These are phyloP conservation scores for Lentinula novae-zelandiae DNA, from an alignment of 1,284 basidiomycete genomes.

Conservation along the genomic window DNA sequence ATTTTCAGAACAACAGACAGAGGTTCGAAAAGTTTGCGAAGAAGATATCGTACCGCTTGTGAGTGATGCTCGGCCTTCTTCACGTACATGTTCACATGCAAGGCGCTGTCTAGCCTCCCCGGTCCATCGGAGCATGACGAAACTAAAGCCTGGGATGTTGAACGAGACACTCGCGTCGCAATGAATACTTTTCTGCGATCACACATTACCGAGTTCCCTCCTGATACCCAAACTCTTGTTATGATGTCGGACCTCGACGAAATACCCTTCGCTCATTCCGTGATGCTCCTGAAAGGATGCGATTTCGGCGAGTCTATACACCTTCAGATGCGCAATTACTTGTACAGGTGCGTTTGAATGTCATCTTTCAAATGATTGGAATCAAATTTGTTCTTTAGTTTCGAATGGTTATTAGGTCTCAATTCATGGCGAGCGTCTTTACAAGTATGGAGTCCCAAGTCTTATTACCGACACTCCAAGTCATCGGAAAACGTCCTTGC, in stretches of 20 bases:
- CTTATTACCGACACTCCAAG: conserved; percentile 55
- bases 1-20: conserved; percentile 44
- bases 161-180: conserved; percentile 31
- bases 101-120: conserved; percentile 18
- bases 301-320: conserved; percentile 55
- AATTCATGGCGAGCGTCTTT: conserved; percentile 56
- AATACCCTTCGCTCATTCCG: conserved; percentile 54
- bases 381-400: conserved; percentile 25
- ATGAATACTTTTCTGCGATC: conserved; percentile 43
- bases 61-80: conserved; percentile 20
- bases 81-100: background rate
- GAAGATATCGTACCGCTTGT: conserved; percentile 53
- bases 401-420: conserved; percentile 55
- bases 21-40: conserved; percentile 48
- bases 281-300: conserved; percentile 56
- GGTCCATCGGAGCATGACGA: conserved; percentile 32
- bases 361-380: background rate
- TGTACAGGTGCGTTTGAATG: conserved; percentile 46
- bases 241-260: conserved; percentile 73
- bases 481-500: conserved; percentile 50
- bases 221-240: conserved; percentile 40
- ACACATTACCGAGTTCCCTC: conserved; percentile 29
- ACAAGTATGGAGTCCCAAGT: conserved; percentile 38
- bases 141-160: conserved; percentile 39
- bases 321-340: conserved; percentile 60